Evolutionary conservation across 2,329 filamentous ascomycete genomes (phyloP), one percentile per base, ranked within the genome.

Genomic region (Chaetomium sp.): DNA sequence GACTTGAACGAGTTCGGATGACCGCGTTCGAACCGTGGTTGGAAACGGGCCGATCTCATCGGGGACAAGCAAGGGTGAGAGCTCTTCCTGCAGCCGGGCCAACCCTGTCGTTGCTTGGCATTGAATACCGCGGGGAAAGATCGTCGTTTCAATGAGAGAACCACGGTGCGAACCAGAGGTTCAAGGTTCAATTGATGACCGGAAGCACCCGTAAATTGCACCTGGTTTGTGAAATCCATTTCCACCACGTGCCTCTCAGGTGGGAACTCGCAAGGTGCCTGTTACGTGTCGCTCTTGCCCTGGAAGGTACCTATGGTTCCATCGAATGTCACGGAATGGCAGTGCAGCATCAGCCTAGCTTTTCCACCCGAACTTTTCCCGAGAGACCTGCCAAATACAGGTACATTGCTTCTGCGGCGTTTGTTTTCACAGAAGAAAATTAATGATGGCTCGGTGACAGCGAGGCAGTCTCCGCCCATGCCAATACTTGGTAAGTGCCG

Each of bases 21-120:
- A 25, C 7, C 13, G 42, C 21, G 29, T 16, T 42, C 38, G 38
- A 19, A n/a, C 38, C 38, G 38, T 42, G 31, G 12, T 21, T 25
- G 21, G 47, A 63, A 57, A 63, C 55, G 60, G 60, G 55, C 57
- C 60, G 60, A 63, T 66, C 64, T 51, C 25, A 1, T 57, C 33
- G 16, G 21, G 5, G 23, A 16, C 23, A 56, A 35, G 31, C 65
- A 66, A 59, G 63, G 61, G 47, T 58, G 60, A 56, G 66, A 51
- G 65, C 13, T 67, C 67, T 67, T 69, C 60, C 57, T 62, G 65
- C 65, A 66, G 65, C 23, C 31, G 55, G 45, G 12, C 59, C 54
- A 25, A 25, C 47, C 59, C 53, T 23, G 42, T 8, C 8, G 8
- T 21, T 21, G 12, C 55, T 61, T 64, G 59, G 58, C 55, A 31